Percentiles rank a stretch among this genome's conserved stretches.
Evolutionary conservation across 352 stramenopile species (phyloP).

Genomic region (Achlya hypogyna): DNA sequence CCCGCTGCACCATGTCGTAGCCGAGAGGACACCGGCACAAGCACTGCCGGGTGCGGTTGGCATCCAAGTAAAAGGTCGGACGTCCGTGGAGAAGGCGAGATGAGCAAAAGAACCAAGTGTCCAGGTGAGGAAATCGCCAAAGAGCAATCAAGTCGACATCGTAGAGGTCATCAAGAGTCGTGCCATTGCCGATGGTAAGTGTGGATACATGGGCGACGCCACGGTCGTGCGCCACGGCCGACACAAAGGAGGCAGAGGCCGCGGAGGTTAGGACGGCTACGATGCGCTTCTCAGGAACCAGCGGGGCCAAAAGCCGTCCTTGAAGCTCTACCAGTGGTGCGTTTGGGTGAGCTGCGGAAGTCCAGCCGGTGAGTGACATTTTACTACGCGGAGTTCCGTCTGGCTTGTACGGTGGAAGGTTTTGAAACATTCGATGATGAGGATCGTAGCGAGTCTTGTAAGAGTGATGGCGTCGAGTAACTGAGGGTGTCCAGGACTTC

Average conservation of each 20-base stretch:
- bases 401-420: neutral
- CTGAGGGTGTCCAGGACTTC: too few species aligned
- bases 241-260: neutral
- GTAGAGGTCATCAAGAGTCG: neutral
- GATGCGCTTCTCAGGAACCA: neutral
- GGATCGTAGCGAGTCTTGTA: too few species aligned
- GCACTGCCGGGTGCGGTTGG: neutral
- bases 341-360: neutral
- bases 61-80: neutral
- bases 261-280: neutral
- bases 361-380: neutral
- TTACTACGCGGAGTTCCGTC: neutral
- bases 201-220: neutral
- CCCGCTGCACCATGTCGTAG: neutral
- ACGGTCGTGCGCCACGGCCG: neutral
- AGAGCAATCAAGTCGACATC: neutral
- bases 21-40: neutral
- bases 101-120: slow-evolving; percentile 2
- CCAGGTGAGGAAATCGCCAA: neutral
- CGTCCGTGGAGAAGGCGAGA: neutral
- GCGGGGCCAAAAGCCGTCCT: neutral
- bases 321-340: neutral
- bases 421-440: too few species aligned
- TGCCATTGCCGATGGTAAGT: neutral
- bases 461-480: too few species aligned